Conservation (phyloP, 2,329 filamentous ascomycete genomes). For the Metarhizium robertsii region DNA sequence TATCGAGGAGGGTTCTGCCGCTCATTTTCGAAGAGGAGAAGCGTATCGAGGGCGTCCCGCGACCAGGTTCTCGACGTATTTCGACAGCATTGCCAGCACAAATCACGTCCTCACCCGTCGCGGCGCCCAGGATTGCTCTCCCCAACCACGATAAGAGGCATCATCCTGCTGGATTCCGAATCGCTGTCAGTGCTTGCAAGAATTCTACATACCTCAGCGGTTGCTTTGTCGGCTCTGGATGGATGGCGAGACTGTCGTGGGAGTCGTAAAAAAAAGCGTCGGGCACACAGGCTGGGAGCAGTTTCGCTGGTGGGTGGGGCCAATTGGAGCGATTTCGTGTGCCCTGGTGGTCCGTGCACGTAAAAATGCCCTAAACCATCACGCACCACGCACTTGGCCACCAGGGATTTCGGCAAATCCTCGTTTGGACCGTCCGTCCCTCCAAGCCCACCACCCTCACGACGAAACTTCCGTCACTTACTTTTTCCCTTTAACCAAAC, state of each 20-base stretch:
- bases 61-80: background rate
- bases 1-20: slow-evolving; percentile 58
- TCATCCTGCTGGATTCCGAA: slow-evolving; percentile 27
- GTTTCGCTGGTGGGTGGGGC: slow-evolving; percentile 4
- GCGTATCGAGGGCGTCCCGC: slow-evolving; percentile 41
- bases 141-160: slow-evolving; percentile 44
- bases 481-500: slow-evolving; percentile 19
- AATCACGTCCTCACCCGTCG: slow-evolving; percentile 11
- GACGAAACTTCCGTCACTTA: slow-evolving; percentile 17
- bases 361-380: slow-evolving; percentile 33
- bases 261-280: slow-evolving; percentile 7
- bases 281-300: slow-evolving; percentile 2
- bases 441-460: slow-evolving; percentile 20
- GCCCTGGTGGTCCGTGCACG: slow-evolving; percentile 32
- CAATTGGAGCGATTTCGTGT: slow-evolving; percentile 19
- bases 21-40: slow-evolving; percentile 55
- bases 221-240: slow-evolving; percentile 2
- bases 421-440: slow-evolving; percentile 17
- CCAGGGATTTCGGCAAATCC: slow-evolving; percentile 27
- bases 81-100: background rate
- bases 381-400: slow-evolving; percentile 16
- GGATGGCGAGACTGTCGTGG: background rate
- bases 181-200: slow-evolving; percentile 17
- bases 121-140: slow-evolving; percentile 47
- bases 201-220: slow-evolving; percentile 35